Evolutionary conservation across 192 early-diverging fungal genomes (phyloP).

Genomic region (Backusella australiensis): DNA sequence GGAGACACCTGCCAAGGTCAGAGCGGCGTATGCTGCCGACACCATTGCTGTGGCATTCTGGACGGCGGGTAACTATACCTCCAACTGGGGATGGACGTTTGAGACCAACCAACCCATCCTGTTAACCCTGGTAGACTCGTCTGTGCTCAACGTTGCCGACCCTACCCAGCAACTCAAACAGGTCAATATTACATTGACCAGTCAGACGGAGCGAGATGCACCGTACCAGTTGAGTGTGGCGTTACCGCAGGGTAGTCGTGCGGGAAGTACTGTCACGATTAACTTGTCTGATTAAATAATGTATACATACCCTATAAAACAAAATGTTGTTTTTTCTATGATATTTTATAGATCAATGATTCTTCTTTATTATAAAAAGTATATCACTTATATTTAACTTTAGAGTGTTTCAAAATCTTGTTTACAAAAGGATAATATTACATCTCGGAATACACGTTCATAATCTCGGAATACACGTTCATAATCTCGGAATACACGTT

Average conservation of each 20-base stretch:
- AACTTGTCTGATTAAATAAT: no score
- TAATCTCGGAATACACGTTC: no score
- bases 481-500: no score
- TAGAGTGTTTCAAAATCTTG: no score
- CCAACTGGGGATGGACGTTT: neutral
- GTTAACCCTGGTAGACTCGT: neutral
- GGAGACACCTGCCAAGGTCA: neutral
- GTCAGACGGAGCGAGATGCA: neutral
- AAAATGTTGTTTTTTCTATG: no score
- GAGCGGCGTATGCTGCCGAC: neutral
- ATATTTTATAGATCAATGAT: no score
- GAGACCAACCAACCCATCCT: slow-evolving; percentile 8
- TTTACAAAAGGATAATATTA: no score
- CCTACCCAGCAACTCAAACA: neutral
- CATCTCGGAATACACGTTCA: no score
- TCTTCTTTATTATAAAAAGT: no score
- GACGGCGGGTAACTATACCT: neutral
- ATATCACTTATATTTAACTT: no score
- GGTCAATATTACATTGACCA: neutral
- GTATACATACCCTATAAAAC: no score
- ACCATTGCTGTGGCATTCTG: slow-evolving; percentile 9
- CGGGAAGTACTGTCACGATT: no score
- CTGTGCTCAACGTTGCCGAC: neutral
- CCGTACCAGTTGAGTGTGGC: neutral
- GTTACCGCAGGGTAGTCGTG: neutral